Base-by-base conservation (phyloP, 129 eudicot species). In the Flaveria sonorensis region DNA sequence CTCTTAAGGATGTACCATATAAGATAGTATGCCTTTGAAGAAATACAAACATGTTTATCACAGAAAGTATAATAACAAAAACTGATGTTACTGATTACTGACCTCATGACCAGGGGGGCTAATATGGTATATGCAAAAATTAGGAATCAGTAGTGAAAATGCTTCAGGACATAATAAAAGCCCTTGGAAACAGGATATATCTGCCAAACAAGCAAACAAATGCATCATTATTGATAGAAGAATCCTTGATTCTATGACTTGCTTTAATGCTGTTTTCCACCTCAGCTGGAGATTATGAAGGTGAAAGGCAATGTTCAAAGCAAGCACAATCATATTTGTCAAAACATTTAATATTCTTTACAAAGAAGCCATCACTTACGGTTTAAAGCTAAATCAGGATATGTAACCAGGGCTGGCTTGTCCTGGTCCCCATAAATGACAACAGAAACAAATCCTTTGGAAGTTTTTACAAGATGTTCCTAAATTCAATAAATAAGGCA, bases 31-130 rank as follows among this genome's bases (percentile, higher is more conserved):
- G 57, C 75, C 40, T 8, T 26, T 68, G 72, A 40, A 43, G 50
- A 18, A 65, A 48, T 13, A 77, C 13, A 15, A 40, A 75, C 30
- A 14, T 19, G 11, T 21, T 12, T 15, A 40, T 19, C 10, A 69
- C 48, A 72, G 24, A 67, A 11, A 26, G 20, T 30, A 12, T 23
- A 15, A 10, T 7, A 21, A 23, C 46, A 23, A n/a, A 48, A 10
- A 16, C n/a, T 4, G 6, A 69, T 76, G 77, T 52, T 65, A 64
- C 48, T 77, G 61, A 42, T 78, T 24, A 84, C 95, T 9, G 68
- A 93, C 98, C 98, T 93, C 95, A 74, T 93, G 98, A 42, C 97
- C 98, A 53, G 98, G 96, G 52, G 98, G 98, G 68, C 88, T 93
- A 64, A 93, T 90, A 82, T 93, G 96, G 89, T 93, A 93, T 46